A percentile compares a stretch with the other conserved stretches of the same genome.
Evolutionary conservation across 2,329 filamentous ascomycete species (phyloP).

Genomic region (Sporothrix dimorphospora): DNA sequence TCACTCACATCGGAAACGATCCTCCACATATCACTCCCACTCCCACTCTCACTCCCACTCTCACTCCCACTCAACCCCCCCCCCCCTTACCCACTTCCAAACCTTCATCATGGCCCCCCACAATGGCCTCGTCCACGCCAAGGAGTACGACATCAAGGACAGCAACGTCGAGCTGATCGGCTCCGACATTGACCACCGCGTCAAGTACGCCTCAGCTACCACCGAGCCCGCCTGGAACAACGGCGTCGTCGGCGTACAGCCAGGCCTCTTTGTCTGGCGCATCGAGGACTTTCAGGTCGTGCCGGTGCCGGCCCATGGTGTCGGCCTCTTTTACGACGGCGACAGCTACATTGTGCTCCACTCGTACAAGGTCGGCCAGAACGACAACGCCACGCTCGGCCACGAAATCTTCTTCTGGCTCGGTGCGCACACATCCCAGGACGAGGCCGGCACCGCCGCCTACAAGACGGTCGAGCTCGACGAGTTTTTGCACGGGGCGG

Average conservation of each 20-base stretch:
- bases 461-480: conserved; percentile 74
- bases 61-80: background rate
- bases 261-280: conserved; percentile 66
- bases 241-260: conserved; percentile 53
- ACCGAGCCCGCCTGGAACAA: conserved; percentile 70
- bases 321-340: conserved; percentile 67
- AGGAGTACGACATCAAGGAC: conserved; percentile 69
- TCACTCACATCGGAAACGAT: background rate
- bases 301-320: conserved; percentile 58
- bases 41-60: background rate
- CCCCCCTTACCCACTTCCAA: too few species aligned
- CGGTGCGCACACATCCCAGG: conserved; percentile 65
- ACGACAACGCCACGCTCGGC: conserved; percentile 43
- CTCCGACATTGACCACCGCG: conserved; percentile 65
- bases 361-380: conserved; percentile 47
- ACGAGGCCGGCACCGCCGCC: conserved; percentile 69
- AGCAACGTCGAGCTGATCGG: conserved; percentile 70
- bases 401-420: conserved; percentile 75
- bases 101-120: conserved; percentile 60
- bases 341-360: conserved; percentile 70
- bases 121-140: conserved; percentile 63
- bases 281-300: conserved; percentile 69
- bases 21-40: background rate
- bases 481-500: conserved; percentile 64
- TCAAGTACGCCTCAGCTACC: conserved; percentile 68